Base-by-base conservation (phyloP, 176 grass and related monocot genomes). In the Puya raimondii region DNA sequence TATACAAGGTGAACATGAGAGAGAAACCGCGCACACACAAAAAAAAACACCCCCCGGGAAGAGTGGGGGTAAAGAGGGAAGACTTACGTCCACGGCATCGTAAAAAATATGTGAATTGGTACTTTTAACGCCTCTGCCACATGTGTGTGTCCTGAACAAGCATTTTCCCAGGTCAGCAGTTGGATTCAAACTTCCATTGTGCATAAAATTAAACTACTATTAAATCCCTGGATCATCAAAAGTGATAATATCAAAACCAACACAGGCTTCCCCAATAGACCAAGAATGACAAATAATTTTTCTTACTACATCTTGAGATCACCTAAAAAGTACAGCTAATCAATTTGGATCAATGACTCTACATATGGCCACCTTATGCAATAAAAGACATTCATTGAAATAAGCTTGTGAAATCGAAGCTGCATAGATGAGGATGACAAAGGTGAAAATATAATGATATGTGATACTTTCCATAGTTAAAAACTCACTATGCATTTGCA, bases 31-130 rank as follows among this genome's bases (percentile, higher is more conserved):
- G 21, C 11, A 3, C 16, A 14, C 51, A 52, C 20, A n/a, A 52
- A 33, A 27, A 17, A 52, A 10, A 48, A 23, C 33, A 42, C 6
- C 1, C 33, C 33, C 4, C 3, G 10, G 6, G 71, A 22, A n/a
- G 3, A 53, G 26, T 13, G 42, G 73, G 67, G 61, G 64, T 50
- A 78, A 17, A 50, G 64, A 69, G 76, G 4, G 78, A 53, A 77
- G 50, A 91, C 94, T 81, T 66, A 99, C 94, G 89, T 99, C 94
- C 94, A 99, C 64, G 94, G 94, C 94, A 99, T 99, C 58, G 94
- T 99, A 80, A 99, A 99, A 74, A 99, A 93, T 85, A 99, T 90
- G 81, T 99, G 94, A 91, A 99, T 82, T 27, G 94, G 94, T 73
- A 99, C 76, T 69, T 99, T 83, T 63, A 99, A 65, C 12, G 75